A percentile compares a stretch with the other conserved stretches of the same genome.
Conservation (phyloP, 2,329 filamentous ascomycete genomes). For the Zymoseptoria passerinii region DNA sequence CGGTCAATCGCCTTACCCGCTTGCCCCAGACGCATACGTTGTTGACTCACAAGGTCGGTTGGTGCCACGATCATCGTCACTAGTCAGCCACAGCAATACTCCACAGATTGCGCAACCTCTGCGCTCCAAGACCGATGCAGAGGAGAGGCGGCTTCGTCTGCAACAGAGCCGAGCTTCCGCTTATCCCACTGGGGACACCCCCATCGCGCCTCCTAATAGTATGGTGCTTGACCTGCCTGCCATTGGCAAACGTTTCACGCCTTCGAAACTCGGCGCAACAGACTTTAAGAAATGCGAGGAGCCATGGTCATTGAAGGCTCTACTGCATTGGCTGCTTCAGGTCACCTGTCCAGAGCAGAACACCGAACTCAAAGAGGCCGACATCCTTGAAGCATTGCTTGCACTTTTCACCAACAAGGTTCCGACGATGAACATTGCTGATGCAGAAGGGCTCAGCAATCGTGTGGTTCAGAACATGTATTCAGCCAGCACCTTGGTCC, state of each 20-base stretch:
- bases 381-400: slow-evolving; percentile 78
- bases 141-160: slow-evolving; percentile 51
- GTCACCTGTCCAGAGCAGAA: slow-evolving; percentile 74
- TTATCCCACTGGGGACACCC: slow-evolving; percentile 37
- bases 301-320: slow-evolving; percentile 87
- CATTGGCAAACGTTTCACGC: slow-evolving; percentile 60
- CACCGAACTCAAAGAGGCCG: slow-evolving; percentile 73
- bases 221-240: slow-evolving; percentile 25
- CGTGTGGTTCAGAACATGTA: slow-evolving; percentile 76
- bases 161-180: slow-evolving; percentile 34
- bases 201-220: slow-evolving; percentile 20
- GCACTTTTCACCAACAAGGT: slow-evolving; percentile 90
- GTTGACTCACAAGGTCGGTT: slow-evolving; percentile 27
- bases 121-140: slow-evolving; percentile 88
- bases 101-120: slow-evolving; percentile 74
- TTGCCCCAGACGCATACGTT: slow-evolving; percentile 20
- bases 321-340: slow-evolving; percentile 76
- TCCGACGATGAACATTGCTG: slow-evolving; percentile 95
- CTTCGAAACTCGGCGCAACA: slow-evolving; percentile 67
- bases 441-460: slow-evolving; percentile 78
- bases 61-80: slow-evolving; percentile 67
- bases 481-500: slow-evolving; percentile 64
- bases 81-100: slow-evolving; percentile 72
- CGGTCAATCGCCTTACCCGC: slow-evolving; percentile 15
- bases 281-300: slow-evolving; percentile 81